Base-by-base conservation (phyloP, 2,329 filamentous ascomycete species). In the Penicillium sp. region DNA sequence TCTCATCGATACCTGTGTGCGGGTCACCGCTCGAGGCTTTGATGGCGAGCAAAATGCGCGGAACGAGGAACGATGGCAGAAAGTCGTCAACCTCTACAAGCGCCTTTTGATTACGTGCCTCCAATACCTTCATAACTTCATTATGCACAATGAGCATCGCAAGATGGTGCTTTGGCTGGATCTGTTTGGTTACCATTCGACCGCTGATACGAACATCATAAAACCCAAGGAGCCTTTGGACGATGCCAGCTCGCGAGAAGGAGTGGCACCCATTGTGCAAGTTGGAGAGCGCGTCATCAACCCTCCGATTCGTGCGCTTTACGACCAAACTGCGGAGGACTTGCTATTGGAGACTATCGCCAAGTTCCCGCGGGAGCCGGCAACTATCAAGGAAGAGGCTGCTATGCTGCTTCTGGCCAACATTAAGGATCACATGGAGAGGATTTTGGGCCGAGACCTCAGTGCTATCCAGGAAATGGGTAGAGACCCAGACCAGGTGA, bases 71-170 rank as follows among this genome's bases (percentile, higher is more conserved):
- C 83, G 83, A 62, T 87, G 84, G 84, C 84, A 87, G 72, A 82
- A 81, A 70, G 83, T 87, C 53, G 83, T 87, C 60, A 86, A 85
- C 66, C 80, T 84, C 4, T 87, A 86, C 73, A 87, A 88, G 73
- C 84, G 85, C 64, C 75, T 87, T 19, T 76, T 87, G 65, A 87
- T 87, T 54, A 86, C 84, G 3, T 84, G 83, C 60, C 76, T 88
- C n/a, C 85, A 87, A 67, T 87, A 86, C 62, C 72, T 87, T 54
- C 86, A 87, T 72, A 87, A 87, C 61, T 80, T 87, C 48, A 84
- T 86, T 46, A 84, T 85, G 67, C 81, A 85, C 59, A 88, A 88
- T 63, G 85, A 88, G 71, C 80, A 84, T 58, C 77, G 84, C 39
- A 87, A 88, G 66, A 77, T 87, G 63, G 83, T 86, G 64, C 77